A percentile compares a stretch with the other conserved stretches of the same genome.
Conservation (phyloP, 306 rosid species). For the Geum urbanum region DNA sequence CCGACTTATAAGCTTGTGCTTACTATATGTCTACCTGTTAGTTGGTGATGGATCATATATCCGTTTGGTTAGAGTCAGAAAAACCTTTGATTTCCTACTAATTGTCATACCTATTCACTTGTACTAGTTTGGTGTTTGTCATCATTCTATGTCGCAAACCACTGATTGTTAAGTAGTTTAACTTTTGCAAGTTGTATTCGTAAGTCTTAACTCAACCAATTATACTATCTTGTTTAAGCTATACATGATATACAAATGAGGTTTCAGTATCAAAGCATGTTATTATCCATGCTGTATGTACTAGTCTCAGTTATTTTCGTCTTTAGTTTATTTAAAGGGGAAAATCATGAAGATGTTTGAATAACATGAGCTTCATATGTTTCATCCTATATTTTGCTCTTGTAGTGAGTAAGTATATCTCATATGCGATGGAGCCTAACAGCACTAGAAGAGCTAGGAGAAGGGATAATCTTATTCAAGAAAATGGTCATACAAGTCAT, state of each 20-base stretch:
- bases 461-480: conserved; percentile 43
- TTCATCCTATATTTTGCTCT: conserved; percentile 27
- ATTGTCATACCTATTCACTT: background rate
- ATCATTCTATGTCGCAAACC: background rate
- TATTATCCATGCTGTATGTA: background rate
- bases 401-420: conserved; percentile 40
- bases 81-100: background rate
- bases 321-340: background rate
- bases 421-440: conserved; percentile 61
- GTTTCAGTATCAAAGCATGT: background rate
- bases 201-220: background rate
- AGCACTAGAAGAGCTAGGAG: conserved; percentile 56
- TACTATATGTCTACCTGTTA: background rate
- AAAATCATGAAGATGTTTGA: background rate
- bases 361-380: conserved; percentile 12
- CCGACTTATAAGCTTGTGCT: background rate
- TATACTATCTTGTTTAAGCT: background rate
- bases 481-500: conserved; percentile 59
- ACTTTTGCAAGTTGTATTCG: background rate
- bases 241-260: background rate
- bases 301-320: background rate
- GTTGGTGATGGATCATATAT: background rate
- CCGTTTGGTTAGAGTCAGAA: background rate
- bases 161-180: background rate
- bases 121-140: background rate